A percentile compares a stretch with the other conserved stretches of the same genome.
These are phyloP conservation scores for Paraphaeosphaeria sporulosa DNA, from an alignment of 2,329 filamentous ascomycete species.

Conservation along the genomic window DNA sequence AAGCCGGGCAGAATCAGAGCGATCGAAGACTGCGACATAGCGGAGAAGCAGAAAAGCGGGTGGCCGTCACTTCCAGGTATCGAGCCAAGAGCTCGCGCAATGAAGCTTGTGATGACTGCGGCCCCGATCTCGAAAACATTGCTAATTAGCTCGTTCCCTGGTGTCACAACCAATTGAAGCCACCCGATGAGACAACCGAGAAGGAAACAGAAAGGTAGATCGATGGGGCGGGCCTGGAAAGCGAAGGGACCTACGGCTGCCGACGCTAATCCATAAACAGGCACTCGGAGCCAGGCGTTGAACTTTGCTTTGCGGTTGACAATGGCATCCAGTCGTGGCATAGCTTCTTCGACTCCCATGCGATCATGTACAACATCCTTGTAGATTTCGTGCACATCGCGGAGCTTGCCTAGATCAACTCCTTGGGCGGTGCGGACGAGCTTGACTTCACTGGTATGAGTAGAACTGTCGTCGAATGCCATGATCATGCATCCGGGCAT, in stretches of 20 bases:
- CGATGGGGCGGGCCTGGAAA: conserved; percentile 78
- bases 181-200: conserved; percentile 77
- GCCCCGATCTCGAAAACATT: conserved; percentile 61
- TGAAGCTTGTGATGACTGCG: conserved; percentile 58
- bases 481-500: conserved; percentile 94
- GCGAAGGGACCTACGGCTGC: conserved; percentile 81
- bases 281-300: conserved; percentile 58
- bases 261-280: conserved; percentile 78
- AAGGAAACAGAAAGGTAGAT: conserved; percentile 78
- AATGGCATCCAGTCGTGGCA: conserved; percentile 68
- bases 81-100: conserved; percentile 58
- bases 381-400: conserved; percentile 79
- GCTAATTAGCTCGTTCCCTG: conserved; percentile 73
- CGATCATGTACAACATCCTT: conserved; percentile 82
- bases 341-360: conserved; percentile 76
- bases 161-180: conserved; percentile 77
- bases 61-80: conserved; percentile 49
- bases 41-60: conserved; percentile 59
- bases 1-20: conserved; percentile 60
- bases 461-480: conserved; percentile 78
- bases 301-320: conserved; percentile 65
- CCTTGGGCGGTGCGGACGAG: conserved; percentile 73
- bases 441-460: conserved; percentile 82
- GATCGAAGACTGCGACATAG: conserved; percentile 59
- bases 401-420: conserved; percentile 75